Conservation (phyloP, 2,329 filamentous ascomycete genomes). For the Aspergillus uvarum region DNA sequence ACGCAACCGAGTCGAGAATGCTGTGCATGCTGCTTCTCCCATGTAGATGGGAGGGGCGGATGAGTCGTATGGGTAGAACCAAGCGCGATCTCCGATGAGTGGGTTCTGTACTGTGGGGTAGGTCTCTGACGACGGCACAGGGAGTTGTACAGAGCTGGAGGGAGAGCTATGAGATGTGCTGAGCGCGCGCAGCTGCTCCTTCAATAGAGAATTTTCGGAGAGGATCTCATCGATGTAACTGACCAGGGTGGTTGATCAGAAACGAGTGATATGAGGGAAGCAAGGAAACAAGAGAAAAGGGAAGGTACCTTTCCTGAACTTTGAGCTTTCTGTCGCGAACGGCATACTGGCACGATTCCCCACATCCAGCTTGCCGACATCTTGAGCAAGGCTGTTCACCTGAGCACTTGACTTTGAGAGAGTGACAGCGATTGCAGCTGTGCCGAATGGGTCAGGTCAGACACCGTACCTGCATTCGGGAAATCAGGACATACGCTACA, state of each 20-base stretch:
- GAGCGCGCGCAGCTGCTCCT: slow-evolving; percentile 9
- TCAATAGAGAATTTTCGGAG: slow-evolving; percentile 16
- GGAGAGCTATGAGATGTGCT: slow-evolving; percentile 6
- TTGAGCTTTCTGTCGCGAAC: slow-evolving; percentile 40
- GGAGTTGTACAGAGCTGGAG: background rate
- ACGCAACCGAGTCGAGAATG: slow-evolving; percentile 34
- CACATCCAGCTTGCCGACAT: slow-evolving; percentile 34
- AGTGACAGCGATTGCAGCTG: slow-evolving; percentile 42
- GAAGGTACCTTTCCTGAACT: slow-evolving; percentile 22
- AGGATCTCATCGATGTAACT: slow-evolving; percentile 31
- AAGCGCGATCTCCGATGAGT: slow-evolving; percentile 27
- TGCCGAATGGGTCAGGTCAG: background rate
- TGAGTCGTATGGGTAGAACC: slow-evolving; percentile 30
- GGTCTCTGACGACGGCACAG: background rate
- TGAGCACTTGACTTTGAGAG: slow-evolving; percentile 47
- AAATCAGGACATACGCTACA: slow-evolving; percentile 13
- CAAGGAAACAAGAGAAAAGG: background rate
- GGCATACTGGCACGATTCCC: slow-evolving; percentile 36
- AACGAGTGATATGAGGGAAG: background rate
- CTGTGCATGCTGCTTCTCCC: slow-evolving; percentile 35
- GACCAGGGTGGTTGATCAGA: background rate
- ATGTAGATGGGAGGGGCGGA: slow-evolving; percentile 30
- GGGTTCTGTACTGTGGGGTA: slow-evolving; percentile 19
- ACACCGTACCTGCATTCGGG: background rate
- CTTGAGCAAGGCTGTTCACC: slow-evolving; percentile 42